phyloP scores from a whole-genome alignment of 805 yeast genomes.

The Nakazawaea anatomiae region DNA sequence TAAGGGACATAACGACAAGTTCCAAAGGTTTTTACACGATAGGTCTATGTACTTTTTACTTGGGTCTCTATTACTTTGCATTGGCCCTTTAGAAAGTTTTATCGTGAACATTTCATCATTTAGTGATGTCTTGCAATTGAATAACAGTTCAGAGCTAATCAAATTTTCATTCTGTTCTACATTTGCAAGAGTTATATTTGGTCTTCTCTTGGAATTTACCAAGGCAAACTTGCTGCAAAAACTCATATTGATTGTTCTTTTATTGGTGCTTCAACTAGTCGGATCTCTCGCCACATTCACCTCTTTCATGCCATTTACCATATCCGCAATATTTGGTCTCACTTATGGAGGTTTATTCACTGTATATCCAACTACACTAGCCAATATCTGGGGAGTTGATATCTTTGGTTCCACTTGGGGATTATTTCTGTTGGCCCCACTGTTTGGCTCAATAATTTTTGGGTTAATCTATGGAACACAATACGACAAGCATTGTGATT shows the following conservation, averaged over 20 bases:
- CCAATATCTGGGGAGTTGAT: constrained; percentile 83
- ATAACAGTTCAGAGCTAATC: constrained; percentile 11
- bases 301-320: constrained; percentile 7
- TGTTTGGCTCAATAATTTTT: constrained; percentile 65
- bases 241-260: background rate
- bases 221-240: background rate
- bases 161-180: constrained; percentile 21
- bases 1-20: constrained; percentile 14
- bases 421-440: constrained; percentile 81
- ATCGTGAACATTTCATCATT: constrained; percentile 77
- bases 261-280: constrained; percentile 3
- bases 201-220: constrained; percentile 12
- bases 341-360: constrained; percentile 85
- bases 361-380: constrained; percentile 75
- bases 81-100: constrained; percentile 85
- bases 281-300: constrained; percentile 1
- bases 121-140: constrained; percentile 33
- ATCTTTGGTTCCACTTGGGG: constrained; percentile 94
- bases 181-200: constrained; percentile 20
- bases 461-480: constrained; percentile 66
- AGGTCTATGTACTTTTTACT: constrained; percentile 60
- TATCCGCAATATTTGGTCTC: constrained; percentile 54
- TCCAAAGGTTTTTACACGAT: constrained; percentile 36
- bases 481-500: constrained; percentile 40
- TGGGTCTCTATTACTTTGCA: constrained; percentile 53